These are phyloP conservation scores for Bassia scoparia DNA, from an alignment of 148 eudicot genomes.

Conservation along the genomic window DNA sequence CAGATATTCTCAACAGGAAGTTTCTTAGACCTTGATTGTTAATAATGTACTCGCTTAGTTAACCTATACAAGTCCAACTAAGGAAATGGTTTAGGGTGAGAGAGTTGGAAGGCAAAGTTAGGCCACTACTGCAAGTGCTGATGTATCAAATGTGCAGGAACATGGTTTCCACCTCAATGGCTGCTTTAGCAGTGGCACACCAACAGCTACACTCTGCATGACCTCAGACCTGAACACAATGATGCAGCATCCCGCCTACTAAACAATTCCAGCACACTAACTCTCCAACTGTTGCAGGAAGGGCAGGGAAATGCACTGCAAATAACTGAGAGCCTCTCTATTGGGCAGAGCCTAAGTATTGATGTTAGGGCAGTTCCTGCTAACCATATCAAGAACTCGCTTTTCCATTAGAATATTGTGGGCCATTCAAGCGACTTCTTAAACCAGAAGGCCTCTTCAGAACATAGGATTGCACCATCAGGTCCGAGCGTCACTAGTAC, in stretches of 20 bases:
- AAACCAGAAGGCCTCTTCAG: conserved; percentile 38
- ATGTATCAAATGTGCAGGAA: conserved; percentile 48
- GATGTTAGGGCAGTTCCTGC: conserved; percentile 46
- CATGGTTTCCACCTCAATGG: conserved; percentile 66
- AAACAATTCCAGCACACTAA: conserved; percentile 95
- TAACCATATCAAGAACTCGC: conserved; percentile 43
- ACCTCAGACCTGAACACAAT: conserved; percentile 73
- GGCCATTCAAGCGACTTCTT: conserved; percentile 22
- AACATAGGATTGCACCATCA: conserved; percentile 70
- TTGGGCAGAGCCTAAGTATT: conserved; percentile 25
- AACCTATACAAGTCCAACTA: too few species aligned
- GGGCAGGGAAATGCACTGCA: conserved; percentile 78
- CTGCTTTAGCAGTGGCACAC: conserved; percentile 85
- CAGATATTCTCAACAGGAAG: too few species aligned
- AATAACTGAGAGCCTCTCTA: conserved; percentile 36
- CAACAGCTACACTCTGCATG: conserved; percentile 83
- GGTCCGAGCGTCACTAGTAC: conserved; percentile 74
- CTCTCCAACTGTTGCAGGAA: conserved; percentile 64
- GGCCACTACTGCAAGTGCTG: conserved; percentile 52
- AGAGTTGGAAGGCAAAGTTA: background rate
- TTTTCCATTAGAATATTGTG: conserved; percentile 20
- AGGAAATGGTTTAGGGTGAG: background rate
- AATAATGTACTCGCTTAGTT: too few species aligned
- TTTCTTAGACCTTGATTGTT: too few species aligned
- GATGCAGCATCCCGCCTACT: conserved; percentile 81